These are phyloP conservation scores for Stenocarpella maydis DNA, from an alignment of 2,329 filamentous ascomycete species.

Conservation along the genomic window DNA sequence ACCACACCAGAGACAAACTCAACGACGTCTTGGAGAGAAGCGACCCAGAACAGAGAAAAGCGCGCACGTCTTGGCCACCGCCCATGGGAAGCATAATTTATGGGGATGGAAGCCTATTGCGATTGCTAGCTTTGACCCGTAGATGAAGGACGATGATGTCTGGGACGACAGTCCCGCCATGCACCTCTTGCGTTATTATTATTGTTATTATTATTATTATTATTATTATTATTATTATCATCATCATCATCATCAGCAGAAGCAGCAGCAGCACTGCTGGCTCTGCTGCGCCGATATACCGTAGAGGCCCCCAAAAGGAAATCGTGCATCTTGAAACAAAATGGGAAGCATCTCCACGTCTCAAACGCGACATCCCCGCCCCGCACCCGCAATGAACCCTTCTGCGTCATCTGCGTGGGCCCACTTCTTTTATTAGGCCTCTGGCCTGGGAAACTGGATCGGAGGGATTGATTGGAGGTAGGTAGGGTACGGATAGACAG, in stretches of 20 bases:
- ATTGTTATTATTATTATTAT: too few species aligned
- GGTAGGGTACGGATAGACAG: neutral
- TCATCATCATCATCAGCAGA: too few species aligned
- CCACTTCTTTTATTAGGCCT: neutral
- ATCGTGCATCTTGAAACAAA: constrained; percentile 13
- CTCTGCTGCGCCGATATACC: neutral
- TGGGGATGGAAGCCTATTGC: constrained; percentile 3
- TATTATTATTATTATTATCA: too few species aligned
- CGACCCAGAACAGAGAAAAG: neutral
- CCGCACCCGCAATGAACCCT: constrained; percentile 18
- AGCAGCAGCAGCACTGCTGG: neutral
- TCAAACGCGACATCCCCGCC: constrained; percentile 22
- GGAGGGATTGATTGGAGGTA: neutral
- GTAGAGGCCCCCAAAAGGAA: neutral
- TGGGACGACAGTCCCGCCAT: neutral
- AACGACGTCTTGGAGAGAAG: neutral
- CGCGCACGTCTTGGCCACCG: neutral
- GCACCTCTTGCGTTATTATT: neutral
- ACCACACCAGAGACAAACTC: constrained; percentile 4
- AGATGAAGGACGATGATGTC: neutral
- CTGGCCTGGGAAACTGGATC: neutral
- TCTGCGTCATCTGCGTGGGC: constrained; percentile 33
- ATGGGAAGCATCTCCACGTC: constrained; percentile 19
- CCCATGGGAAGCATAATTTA: neutral
- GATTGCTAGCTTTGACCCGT: neutral